phyloP scores from a whole-genome alignment of 768 basidiomycete genomes.

The Trametes cinnabarina region DNA sequence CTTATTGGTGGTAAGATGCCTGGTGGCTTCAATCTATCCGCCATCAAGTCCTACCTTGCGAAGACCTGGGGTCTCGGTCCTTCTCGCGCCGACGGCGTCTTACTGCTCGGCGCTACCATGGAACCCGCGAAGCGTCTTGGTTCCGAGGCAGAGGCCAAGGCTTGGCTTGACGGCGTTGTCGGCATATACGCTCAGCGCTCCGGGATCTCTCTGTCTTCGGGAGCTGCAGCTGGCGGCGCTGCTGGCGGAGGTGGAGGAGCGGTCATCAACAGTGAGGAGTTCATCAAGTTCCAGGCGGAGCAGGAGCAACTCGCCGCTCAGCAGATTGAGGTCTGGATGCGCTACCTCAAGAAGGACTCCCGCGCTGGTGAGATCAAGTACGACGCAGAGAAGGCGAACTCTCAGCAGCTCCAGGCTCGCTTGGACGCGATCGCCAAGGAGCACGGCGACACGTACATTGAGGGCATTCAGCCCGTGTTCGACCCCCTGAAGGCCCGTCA shows the following conservation, averaged over 20 bases:
- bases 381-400: conserved; percentile 80
- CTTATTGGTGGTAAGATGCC: conserved; percentile 97
- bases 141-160: conserved; percentile 88
- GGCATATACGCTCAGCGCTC: conserved; percentile 83
- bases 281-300: conserved; percentile 92
- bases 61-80: conserved; percentile 97
- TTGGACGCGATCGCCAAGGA: conserved; percentile 88
- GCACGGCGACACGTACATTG: conserved; percentile 91
- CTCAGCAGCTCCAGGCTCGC: conserved; percentile 70
- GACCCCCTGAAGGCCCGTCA: conserved; percentile 94
- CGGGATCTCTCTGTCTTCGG: conserved; percentile 79
- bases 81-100: conserved; percentile 82
- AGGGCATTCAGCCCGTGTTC: conserved; percentile 93
- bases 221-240: conserved; percentile 57
- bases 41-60: conserved; percentile 83
- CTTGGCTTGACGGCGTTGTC: conserved; percentile 88
- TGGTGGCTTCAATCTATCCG: conserved; percentile 93
- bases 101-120: conserved; percentile 86
- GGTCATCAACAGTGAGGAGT: conserved; percentile 96
- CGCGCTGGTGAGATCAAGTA: conserved; percentile 88
- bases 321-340: conserved; percentile 95
- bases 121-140: conserved; percentile 93
- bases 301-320: conserved; percentile 90
- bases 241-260: conserved; percentile 71
- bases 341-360: conserved; percentile 91